phyloP scores from a whole-genome alignment of 768 basidiomycete species.

The Tricholoma terreum region DNA sequence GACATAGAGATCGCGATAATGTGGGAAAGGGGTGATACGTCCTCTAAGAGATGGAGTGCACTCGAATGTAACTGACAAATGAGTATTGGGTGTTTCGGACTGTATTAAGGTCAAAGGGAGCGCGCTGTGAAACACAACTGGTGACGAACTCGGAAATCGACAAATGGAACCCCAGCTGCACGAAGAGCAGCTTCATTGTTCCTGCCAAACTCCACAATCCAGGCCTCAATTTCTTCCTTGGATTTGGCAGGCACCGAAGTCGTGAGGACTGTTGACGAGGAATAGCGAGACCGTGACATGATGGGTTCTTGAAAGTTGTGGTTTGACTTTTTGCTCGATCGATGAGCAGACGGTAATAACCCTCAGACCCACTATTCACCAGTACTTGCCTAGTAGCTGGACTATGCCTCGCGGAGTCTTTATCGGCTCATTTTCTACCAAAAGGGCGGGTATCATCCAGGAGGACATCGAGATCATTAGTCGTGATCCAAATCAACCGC shows the following conservation, averaged over 20 bases:
- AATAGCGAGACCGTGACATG: slow-evolving; percentile 2
- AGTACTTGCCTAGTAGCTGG: no score
- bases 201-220: slow-evolving; percentile 7
- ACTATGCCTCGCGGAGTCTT: no score
- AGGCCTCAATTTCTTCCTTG: slow-evolving; percentile 6
- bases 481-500: no score
- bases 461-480: no score
- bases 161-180: slow-evolving; percentile 12
- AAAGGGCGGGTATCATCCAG: no score
- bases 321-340: no score
- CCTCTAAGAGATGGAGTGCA: slow-evolving; percentile 13
- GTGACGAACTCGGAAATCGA: slow-evolving; percentile 11
- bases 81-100: slow-evolving; percentile 12
- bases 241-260: slow-evolving; percentile 3
- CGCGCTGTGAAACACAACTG: not conserved
- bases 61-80: slow-evolving; percentile 10
- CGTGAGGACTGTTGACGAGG: slow-evolving; percentile 4
- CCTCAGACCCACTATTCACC: no score
- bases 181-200: slow-evolving; percentile 3
- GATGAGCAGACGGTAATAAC: no score
- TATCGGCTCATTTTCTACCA: no score
- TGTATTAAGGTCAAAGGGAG: slow-evolving; percentile 10
- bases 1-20: slow-evolving; percentile 8
- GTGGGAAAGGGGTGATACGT: slow-evolving; percentile 12
- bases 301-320: slow-evolving; percentile 1